Conservation (phyloP, 345 rosid species). For the Kernera saxatilis region DNA sequence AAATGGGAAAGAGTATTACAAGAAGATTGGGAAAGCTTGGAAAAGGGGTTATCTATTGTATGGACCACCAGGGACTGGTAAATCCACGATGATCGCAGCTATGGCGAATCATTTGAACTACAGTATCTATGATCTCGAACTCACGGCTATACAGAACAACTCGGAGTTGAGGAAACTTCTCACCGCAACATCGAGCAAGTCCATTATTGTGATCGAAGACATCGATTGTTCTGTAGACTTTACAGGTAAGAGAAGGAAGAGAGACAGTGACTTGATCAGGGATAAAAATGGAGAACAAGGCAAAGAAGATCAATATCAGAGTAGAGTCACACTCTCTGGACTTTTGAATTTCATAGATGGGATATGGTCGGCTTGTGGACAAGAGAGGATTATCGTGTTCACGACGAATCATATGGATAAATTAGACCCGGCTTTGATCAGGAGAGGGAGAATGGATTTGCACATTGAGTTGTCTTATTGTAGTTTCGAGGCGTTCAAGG, state of each 20-base stretch:
- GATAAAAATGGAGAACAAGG: neutral
- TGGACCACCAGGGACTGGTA: constrained; percentile 41
- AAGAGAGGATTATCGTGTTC: constrained; percentile 32
- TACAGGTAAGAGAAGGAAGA: constrained; percentile 20
- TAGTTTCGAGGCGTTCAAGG: constrained; percentile 37
- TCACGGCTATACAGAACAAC: constrained; percentile 28
- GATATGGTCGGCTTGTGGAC: constrained; percentile 36
- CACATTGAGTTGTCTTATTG: constrained; percentile 38
- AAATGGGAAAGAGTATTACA: constrained; percentile 32
- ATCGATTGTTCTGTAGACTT: constrained; percentile 36
- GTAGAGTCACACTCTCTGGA: constrained; percentile 36
- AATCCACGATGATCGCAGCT: constrained; percentile 39
- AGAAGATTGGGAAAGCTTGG: constrained; percentile 38
- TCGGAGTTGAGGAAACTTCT: constrained; percentile 33
- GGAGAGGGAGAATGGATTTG: constrained; percentile 42
- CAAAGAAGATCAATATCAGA: neutral
- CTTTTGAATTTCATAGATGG: constrained; percentile 39
- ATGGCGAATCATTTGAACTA: constrained; percentile 34
- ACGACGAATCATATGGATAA: constrained; percentile 36
- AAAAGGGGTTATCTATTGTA: constrained; percentile 37
- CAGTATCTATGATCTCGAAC: constrained; percentile 36
- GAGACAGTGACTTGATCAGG: neutral
- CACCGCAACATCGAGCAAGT: constrained; percentile 32
- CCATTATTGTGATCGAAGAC: constrained; percentile 37
- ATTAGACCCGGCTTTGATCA: constrained; percentile 37